Percentiles rank a stretch among this genome's conserved stretches.
Evolutionary conservation across 148 eudicot genomes (phyloP).

Genomic region (Camellia lanceoleosa): DNA sequence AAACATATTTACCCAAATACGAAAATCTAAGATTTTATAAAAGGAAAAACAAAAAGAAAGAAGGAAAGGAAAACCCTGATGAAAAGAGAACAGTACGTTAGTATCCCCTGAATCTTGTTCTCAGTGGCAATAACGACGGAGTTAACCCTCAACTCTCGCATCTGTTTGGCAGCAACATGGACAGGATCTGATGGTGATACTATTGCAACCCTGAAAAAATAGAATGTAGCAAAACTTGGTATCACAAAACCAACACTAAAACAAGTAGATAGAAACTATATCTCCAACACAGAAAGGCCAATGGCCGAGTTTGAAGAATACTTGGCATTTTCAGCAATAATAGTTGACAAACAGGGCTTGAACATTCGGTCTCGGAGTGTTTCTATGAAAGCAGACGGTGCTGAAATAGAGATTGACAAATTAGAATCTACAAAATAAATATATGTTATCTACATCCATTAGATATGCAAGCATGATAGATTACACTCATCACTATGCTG

Average conservation of each 20-base stretch:
- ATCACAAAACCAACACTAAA: constrained; percentile 4
- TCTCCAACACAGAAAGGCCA: constrained; percentile 4
- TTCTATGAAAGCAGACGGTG: constrained; percentile 85
- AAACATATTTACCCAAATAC: constrained; percentile 14
- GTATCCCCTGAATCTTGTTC: constrained; percentile 74
- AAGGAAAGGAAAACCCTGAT: constrained; percentile 10
- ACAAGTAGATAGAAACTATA: constrained; percentile 3
- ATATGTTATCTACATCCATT: background rate
- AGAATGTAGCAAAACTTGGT: constrained; percentile 7
- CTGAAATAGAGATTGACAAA: constrained; percentile 36
- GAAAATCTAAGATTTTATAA: background rate
- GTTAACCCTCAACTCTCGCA: constrained; percentile 69
- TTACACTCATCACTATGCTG: background rate
- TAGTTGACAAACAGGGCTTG: constrained; percentile 84
- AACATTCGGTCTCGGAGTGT: constrained; percentile 92
- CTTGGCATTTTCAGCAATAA: constrained; percentile 73
- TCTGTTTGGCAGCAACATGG: constrained; percentile 77
- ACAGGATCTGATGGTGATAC: constrained; percentile 85
- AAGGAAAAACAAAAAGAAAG: background rate
- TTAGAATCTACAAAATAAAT: background rate
- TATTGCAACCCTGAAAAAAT: constrained; percentile 53
- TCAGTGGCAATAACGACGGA: constrained; percentile 62
- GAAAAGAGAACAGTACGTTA: constrained; percentile 57
- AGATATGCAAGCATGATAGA: background rate
- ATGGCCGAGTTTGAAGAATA: constrained; percentile 25